Percentiles rank a stretch among this genome's conserved stretches.
These are phyloP conservation scores for Conticribra guillardii DNA, from an alignment of 108 stramenopile genomes.

Conservation along the genomic window DNA sequence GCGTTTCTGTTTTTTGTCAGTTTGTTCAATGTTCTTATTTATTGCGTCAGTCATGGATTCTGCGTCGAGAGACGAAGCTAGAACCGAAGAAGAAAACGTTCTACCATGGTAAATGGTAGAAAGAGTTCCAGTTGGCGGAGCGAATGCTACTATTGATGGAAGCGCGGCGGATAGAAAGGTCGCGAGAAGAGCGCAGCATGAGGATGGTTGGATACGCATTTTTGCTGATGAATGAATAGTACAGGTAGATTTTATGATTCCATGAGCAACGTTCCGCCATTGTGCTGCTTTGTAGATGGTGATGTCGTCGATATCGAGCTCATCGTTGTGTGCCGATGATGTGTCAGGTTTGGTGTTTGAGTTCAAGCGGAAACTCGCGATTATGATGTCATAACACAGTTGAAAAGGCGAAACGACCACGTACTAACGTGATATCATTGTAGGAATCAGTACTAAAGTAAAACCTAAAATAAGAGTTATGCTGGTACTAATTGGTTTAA, in stretches of 20 bases:
- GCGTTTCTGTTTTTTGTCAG: background rate
- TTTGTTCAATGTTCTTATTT: background rate
- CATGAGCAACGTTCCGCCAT: background rate
- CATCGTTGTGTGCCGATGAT: too few species aligned
- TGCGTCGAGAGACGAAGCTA: background rate
- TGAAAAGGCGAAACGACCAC: too few species aligned
- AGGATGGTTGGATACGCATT: background rate
- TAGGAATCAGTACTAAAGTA: too few species aligned
- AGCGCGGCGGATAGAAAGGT: background rate
- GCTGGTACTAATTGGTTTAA: too few species aligned
- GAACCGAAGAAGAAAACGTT: background rate
- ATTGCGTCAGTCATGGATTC: background rate
- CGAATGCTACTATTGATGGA: background rate
- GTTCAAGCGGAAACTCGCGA: too few species aligned
- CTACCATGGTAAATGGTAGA: background rate
- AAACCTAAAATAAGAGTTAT: too few species aligned
- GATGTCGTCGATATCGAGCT: too few species aligned
- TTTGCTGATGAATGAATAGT: constrained; percentile 5
- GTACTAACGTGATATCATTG: too few species aligned
- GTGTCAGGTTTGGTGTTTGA: too few species aligned
- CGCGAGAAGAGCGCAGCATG: background rate
- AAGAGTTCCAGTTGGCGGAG: constrained; percentile 1
- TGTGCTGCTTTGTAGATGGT: too few species aligned
- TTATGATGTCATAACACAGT: too few species aligned
- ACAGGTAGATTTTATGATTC: background rate